phyloP scores from a whole-genome alignment of 352 stramenopile species.

The Phytophthora aleatoria region DNA sequence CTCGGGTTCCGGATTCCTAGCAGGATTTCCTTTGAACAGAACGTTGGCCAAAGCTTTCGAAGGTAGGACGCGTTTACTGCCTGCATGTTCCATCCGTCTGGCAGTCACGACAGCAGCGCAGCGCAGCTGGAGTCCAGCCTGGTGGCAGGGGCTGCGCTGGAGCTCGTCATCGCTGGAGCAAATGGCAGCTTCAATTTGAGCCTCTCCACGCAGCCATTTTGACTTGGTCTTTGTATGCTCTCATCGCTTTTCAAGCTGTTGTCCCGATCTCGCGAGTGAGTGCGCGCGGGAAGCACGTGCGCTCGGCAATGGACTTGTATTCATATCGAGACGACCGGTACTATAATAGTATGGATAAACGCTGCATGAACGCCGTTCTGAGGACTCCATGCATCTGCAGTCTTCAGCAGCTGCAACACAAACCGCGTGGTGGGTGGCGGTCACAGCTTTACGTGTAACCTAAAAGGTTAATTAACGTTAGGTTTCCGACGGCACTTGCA shows the following conservation, averaged over 20 bases:
- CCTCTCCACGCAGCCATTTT: conserved; percentile 8
- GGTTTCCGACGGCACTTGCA: conserved; percentile 6
- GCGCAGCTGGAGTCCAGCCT: background rate
- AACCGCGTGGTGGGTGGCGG: too few relatives aligned
- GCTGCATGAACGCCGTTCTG: background rate
- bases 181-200: conserved; percentile 10
- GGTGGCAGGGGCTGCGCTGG: background rate
- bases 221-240: background rate
- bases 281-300: conserved; percentile 25
- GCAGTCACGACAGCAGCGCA: background rate
- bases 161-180: conserved; percentile 5
- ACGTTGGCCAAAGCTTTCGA: conserved; percentile 3
- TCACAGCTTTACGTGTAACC: background rate
- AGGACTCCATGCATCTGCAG: background rate
- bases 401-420: too few relatives aligned
- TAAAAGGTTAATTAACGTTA: background rate
- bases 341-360: background rate
- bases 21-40: conserved; percentile 7
- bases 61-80: background rate
- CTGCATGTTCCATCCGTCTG: conserved; percentile 6
- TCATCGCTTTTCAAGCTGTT: conserved; percentile 7
- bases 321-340: background rate
- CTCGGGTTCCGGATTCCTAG: conserved; percentile 5
- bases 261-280: conserved; percentile 12
- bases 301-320: conserved; percentile 4